These are phyloP conservation scores for Cicer yamashitae DNA, from an alignment of 306 rosid species.

Conservation along the genomic window DNA sequence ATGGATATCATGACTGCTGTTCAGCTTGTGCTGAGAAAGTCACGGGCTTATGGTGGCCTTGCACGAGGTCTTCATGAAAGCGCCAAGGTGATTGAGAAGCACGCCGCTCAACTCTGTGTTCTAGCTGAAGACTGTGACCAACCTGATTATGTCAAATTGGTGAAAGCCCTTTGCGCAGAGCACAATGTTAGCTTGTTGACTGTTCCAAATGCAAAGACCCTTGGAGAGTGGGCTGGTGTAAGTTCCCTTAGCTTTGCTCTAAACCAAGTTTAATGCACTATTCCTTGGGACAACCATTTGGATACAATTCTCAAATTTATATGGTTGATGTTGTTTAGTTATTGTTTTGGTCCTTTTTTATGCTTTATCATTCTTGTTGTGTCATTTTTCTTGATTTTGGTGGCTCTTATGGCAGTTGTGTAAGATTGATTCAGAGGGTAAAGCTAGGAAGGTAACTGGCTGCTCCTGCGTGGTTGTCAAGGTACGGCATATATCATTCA, in stretches of 20 bases:
- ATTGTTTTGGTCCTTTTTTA: background rate
- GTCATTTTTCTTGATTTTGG: background rate
- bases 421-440: conserved; percentile 61
- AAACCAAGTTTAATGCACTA: background rate
- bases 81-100: conserved; percentile 86
- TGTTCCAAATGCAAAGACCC: conserved; percentile 81
- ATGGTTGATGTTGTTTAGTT: background rate
- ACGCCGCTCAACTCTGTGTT: conserved; percentile 81
- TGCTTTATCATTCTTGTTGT: background rate
- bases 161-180: conserved; percentile 63
- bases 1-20: conserved; percentile 64
- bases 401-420: conserved; percentile 56
- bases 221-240: conserved; percentile 96
- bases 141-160: conserved; percentile 78
- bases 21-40: conserved; percentile 85
- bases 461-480: conserved; percentile 77
- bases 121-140: conserved; percentile 87
- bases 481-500: conserved; percentile 45
- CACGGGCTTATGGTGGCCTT: conserved; percentile 79
- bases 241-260: conserved; percentile 37
- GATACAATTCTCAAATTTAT: background rate
- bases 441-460: conserved; percentile 23
- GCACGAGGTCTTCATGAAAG: conserved; percentile 78
- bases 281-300: background rate
- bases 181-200: conserved; percentile 61